phyloP scores from a whole-genome alignment of 768 basidiomycete species.

The Boletus bicolor region DNA sequence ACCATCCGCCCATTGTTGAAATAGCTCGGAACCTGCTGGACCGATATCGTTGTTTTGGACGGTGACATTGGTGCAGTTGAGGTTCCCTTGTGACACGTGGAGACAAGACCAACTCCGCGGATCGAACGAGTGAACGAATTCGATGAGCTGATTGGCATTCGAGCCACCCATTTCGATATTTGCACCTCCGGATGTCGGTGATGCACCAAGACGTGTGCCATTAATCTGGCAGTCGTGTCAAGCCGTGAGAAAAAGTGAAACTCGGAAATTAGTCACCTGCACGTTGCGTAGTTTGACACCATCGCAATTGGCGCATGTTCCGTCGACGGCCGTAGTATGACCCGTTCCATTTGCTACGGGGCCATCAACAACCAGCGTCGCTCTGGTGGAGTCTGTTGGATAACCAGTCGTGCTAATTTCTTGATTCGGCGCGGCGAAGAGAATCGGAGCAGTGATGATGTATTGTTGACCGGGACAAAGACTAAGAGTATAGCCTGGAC shows the following conservation, averaged over 20 bases:
- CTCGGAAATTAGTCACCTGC: constrained; percentile 43
- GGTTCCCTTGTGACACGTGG: constrained; percentile 67
- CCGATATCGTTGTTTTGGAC: constrained; percentile 84
- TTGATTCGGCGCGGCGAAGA: constrained; percentile 64
- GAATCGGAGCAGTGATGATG: constrained; percentile 59
- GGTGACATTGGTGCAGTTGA: constrained; percentile 58
- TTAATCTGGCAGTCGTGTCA: constrained; percentile 51
- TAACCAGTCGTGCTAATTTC: constrained; percentile 82
- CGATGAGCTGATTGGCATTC: constrained; percentile 69
- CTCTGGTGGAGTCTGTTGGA: constrained; percentile 63
- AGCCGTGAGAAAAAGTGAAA: not conserved
- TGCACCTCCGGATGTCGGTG: constrained; percentile 58
- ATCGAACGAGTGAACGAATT: constrained; percentile 73
- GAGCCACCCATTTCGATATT: constrained; percentile 85
- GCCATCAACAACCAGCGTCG: constrained; percentile 67
- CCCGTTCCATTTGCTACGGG: constrained; percentile 58
- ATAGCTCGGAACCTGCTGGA: constrained; percentile 64
- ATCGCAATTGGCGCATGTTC: constrained; percentile 55
- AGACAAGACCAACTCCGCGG: constrained; percentile 83
- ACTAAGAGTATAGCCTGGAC: constrained; percentile 59
- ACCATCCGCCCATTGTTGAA: constrained; percentile 79
- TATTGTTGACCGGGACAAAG: constrained; percentile 68
- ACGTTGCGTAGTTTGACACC: constrained; percentile 67
- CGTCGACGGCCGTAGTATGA: constrained; percentile 72
- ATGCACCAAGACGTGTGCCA: constrained; percentile 57